Conservation (phyloP, 2,329 filamentous ascomycete species). For the Pseudogymnoascus sp. region DNA sequence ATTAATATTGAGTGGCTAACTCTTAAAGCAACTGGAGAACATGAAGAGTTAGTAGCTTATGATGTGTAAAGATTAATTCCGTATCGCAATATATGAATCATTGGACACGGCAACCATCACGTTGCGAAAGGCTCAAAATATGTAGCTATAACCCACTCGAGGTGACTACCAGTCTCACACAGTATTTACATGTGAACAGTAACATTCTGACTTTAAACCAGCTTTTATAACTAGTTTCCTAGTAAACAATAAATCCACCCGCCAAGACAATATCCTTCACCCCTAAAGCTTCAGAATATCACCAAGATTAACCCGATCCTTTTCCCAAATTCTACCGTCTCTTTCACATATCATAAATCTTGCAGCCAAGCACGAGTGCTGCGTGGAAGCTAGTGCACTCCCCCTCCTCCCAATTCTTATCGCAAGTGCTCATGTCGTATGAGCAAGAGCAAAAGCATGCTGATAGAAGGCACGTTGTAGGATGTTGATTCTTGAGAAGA, state of each 20-base stretch:
- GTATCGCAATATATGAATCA: background rate
- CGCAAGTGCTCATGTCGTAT: background rate
- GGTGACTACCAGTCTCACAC: background rate
- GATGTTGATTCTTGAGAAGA: too few species aligned
- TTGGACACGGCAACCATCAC: background rate
- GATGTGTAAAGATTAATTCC: background rate
- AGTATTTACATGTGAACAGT: background rate
- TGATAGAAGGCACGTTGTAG: too few species aligned
- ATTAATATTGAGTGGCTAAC: background rate
- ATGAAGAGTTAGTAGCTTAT: background rate
- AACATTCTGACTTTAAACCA: background rate
- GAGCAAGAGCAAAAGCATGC: too few species aligned
- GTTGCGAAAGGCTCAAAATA: background rate
- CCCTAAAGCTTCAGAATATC: background rate
- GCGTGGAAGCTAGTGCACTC: background rate
- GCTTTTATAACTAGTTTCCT: background rate
- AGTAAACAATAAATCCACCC: background rate
- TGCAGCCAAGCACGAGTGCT: background rate
- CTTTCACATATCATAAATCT: background rate
- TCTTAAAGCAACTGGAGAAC: background rate
- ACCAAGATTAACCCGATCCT: background rate
- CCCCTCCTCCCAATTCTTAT: background rate
- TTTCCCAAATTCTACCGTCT: background rate
- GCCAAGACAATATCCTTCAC: background rate
- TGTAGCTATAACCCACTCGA: background rate